Base-by-base conservation (phyloP, 2,329 filamentous ascomycete species). In the Aspergillus ruber region DNA sequence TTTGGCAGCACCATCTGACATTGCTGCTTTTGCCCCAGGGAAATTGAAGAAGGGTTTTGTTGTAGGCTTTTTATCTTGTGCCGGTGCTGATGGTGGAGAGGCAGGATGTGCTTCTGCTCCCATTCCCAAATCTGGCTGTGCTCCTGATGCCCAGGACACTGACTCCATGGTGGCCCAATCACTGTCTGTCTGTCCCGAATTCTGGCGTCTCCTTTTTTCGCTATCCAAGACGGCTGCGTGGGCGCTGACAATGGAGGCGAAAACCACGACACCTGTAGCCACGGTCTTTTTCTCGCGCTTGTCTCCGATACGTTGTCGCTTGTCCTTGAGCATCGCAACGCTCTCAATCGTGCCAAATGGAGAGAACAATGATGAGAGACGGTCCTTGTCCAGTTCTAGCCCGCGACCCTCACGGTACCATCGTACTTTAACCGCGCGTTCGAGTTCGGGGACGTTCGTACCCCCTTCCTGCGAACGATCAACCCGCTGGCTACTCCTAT, bases 261-360 rank as follows among this genome's bases (percentile, higher is more conserved):
- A 84, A 12, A 83, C 72, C 12, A 84, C 65, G 41, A 81, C 73
- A 0, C 74, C 79, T 1, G 72, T 78, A 4, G 73, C 76, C 46
- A 78, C 65, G 2, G 73, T 63, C 48, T 74, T 75, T 55, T 78
- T 77, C 53, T 77, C 74, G 48, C 74, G 74, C 47, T 69, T 69
- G 4, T 75, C 75, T 5, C 72, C 71, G 3, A 75, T 54, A 5
- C 73, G 72, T 48, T 73, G 69, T 53, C 77, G 77, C 60, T 80
- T 82, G 56, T 82, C 78, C 51, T 77, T 80, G 43, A 80, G 66
- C 29, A 80, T 63, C 39, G 79, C 68, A 0, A 74, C 67, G 50
- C 74, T 76, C 51, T 83, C 78, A 10, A 84, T 69, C 41, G 73
- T 70, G n/a, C 80, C 81, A 55, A 81, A 82, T 13, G 68, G 64